Base-by-base conservation (phyloP, 345 rosid genomes). In the Tarenaya hassleriana region DNA sequence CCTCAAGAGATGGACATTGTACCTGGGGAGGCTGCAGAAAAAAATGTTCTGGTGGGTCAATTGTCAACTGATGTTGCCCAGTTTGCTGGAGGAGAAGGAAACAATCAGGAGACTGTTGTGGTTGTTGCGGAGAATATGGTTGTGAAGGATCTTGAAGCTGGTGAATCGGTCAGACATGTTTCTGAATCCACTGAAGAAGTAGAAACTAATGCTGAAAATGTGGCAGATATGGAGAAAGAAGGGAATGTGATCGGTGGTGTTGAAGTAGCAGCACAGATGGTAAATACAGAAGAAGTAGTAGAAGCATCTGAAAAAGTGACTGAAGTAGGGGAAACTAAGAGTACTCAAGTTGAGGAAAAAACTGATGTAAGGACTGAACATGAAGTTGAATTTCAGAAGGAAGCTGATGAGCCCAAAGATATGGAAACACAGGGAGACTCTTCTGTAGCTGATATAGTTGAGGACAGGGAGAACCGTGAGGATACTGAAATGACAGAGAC, bases 381-480 rank as follows among this genome's bases (percentile, higher is more conserved):
- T n/a, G n/a, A n/a, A n/a, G n/a, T n/a, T n/a, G n/a, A n/a, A n/a
- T n/a, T n/a, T n/a, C n/a, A n/a, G n/a, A n/a, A n/a, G n/a, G n/a
- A n/a, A n/a, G n/a, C n/a, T n/a, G n/a, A 62, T 41, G 65, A 16
- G 14, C 54, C 13, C 14, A 75, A 66, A 43, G 73, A 58, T 43
- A 44, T 37, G 12, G 56, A 63, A 6, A 62, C 66, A 8, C 69
- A 12, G 38, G 71, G 34, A 39, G 72, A 55, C 37, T 42, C 71
- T 35, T 15, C 61, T 41, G 34, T 45, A 64, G 69, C 57, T 19
- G 75, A 73, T 35, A 5, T 47, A 5, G 71, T 41, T 2, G 77
- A 74, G 56, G 73, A 14, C 34, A 57, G 3, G 7, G 77, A 69
- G 38, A 52, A 35, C 21, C 60, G 44, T 20, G 81, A 61, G 46